Base-by-base conservation (phyloP, 805 yeast genomes). In the Vanderwaltozyma polyspora region DNA sequence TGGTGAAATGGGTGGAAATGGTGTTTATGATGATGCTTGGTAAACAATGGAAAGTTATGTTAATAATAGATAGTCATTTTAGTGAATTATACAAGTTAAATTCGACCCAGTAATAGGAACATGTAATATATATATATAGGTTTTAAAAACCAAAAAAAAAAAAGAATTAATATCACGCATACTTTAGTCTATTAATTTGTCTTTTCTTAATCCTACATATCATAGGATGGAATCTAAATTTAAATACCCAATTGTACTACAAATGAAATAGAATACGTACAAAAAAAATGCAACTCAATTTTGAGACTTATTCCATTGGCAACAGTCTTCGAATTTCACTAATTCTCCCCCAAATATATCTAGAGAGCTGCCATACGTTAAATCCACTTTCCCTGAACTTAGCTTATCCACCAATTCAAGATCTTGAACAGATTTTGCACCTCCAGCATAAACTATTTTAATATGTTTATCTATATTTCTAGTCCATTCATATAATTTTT, bases 391-490 rank as follows among this genome's bases (percentile, higher is more conserved):
- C 3, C 94, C 94, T 2, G 60, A 49, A 52, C 95, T 84, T 49
- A 91, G 61, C 29, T 55, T 40, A 8, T 75, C 57, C 3, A 91
- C 97, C 18, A 68, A 60, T 5, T 61, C 65, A 42, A 91, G 66
- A 53, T 91, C 99, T 0, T 60, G 55, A 0, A 82, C 52, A 53
- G 72, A 70, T 47, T 74, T 78, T 18, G 96, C 98, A 3, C 99
- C 99, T 11, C 99, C 99, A 21, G 98, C 99, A 56, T 91, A 91
- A 2, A 89, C 94, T 4, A 84, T 74, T 23, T 81, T 86, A 2
- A 82, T 66, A 19, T 68, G 72, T 13, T 66, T 58, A 6, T 41
- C 35, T 11, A 51, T 32, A 27, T 44, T 29, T 14, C 39, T 36
- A 18, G 75, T 68, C 97, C 97, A 91, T 44, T 78, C 74, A 16